Conservation (phyloP, 768 basidiomycete genomes). For the Boletus coccyginus region DNA sequence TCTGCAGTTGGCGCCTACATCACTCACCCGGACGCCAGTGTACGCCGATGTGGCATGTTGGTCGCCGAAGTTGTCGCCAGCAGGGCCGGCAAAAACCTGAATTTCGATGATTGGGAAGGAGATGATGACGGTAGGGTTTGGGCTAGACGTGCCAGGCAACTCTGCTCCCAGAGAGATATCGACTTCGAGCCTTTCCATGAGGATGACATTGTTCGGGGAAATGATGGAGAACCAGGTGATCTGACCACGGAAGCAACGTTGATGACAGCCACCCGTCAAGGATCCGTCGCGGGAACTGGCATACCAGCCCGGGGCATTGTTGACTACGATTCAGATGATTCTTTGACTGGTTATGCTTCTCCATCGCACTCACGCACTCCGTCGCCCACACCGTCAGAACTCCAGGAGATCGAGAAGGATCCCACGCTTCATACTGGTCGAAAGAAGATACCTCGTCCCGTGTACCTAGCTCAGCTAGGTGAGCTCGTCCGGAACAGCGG, state of each 20-base stretch:
- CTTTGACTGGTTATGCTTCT: constrained; percentile 75
- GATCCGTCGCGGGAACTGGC: neutral
- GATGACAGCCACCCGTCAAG: neutral
- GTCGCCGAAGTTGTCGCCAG: constrained; percentile 78
- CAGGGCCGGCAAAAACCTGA: constrained; percentile 58
- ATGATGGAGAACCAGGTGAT: constrained; percentile 10
- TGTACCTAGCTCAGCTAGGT: constrained; percentile 86
- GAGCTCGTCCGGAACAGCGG: constrained; percentile 68
- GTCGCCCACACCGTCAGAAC: constrained; percentile 79
- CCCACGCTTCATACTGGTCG: constrained; percentile 71
- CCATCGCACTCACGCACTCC: constrained; percentile 62
- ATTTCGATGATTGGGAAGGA: constrained; percentile 85
- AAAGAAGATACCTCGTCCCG: constrained; percentile 75
- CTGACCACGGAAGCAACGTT: constrained; percentile 13
- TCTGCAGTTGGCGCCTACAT: constrained; percentile 72
- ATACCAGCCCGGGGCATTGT: constrained; percentile 13
- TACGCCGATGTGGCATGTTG: constrained; percentile 91
- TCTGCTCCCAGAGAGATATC: constrained; percentile 50
- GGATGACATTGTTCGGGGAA: constrained; percentile 1
- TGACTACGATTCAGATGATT: constrained; percentile 78
- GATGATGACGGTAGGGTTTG: constrained; percentile 62
- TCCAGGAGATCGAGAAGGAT: constrained; percentile 82
- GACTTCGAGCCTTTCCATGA: constrained; percentile 39
- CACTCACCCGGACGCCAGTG: constrained; percentile 65
- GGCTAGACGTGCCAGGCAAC: constrained; percentile 56